Base-by-base conservation (phyloP, 306 rosid genomes). In the Adenanthera pavonina region DNA sequence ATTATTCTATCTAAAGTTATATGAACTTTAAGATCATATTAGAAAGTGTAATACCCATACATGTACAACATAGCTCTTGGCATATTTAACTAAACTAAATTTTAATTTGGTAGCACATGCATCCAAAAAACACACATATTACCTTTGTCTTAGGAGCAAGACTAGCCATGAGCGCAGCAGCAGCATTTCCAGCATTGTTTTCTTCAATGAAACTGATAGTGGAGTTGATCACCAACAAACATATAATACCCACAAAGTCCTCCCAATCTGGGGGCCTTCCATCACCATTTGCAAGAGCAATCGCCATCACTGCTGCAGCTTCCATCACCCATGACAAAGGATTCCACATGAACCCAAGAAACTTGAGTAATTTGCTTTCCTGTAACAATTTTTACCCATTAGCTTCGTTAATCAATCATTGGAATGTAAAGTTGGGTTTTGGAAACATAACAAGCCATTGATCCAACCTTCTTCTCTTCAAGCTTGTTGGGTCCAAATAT, bases 91-190 rank as follows among this genome's bases (percentile, higher is more conserved):
- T n/a, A n/a, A n/a, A n/a, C n/a, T n/a, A n/a, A n/a, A n/a, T n/a
- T n/a, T n/a, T n/a, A n/a, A 36, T 65, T 67, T 20, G 41, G 75
- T 69, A 53, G 70, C 7, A 53, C 9, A 49, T 62, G 52, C 46
- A 62, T 81, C 65, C 19, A 74, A 34, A 52, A 59, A 70, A 13
- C 56, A 36, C 8, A 8, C 15, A 6, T 33, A 14, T 75, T 86
- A 92, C 99, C 97, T 96, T 96, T 16, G 99, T 86, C 71, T 93
- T 96, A 20, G 99, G 99, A 65, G 99, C 99, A 84, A 96, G 99
- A 86, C 99, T 92, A n/a, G 99, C 99, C 99, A 95, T 95, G 36
- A 95, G 99, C 13, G 99, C 99, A 40, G 99, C 99, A 64, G 99
- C 98, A 41, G 99, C 99, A 84, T 96, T 96, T 33, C 99, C 99